A percentile compares a stretch with the other conserved stretches of the same genome.
These are phyloP conservation scores for Sclerotinia glacialis DNA, from an alignment of 2,329 filamentous ascomycete genomes.

Conservation along the genomic window DNA sequence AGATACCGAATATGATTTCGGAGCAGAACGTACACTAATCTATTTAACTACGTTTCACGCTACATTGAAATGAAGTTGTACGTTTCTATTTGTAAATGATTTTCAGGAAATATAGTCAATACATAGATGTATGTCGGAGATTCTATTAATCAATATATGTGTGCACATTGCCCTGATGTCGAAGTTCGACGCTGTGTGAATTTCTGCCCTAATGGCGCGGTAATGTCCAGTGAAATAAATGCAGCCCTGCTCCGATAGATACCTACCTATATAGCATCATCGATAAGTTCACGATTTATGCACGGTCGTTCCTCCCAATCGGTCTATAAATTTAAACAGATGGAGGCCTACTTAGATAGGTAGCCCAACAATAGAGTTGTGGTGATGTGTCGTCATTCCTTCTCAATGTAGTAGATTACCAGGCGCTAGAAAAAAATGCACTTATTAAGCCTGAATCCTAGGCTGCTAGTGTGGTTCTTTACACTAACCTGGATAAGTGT, in stretches of 20 bases:
- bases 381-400: background rate
- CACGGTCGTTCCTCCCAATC: background rate
- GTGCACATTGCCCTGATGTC: background rate
- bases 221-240: background rate
- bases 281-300: background rate
- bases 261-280: background rate
- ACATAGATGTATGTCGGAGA: background rate
- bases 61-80: background rate
- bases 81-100: background rate
- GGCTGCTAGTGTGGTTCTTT: background rate
- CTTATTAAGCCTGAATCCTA: background rate
- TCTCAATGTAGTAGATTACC: background rate
- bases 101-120: background rate
- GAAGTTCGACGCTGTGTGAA: background rate
- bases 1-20: background rate
- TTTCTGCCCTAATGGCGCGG: background rate
- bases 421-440: no score
- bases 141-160: background rate
- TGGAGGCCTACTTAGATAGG: no score
- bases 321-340: accelerated
- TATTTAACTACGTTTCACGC: background rate
- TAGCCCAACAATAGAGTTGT: background rate
- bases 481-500: background rate
- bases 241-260: background rate
- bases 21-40: background rate